These are phyloP conservation scores for Hericium alpestre DNA, from an alignment of 768 basidiomycete genomes.

Conservation along the genomic window DNA sequence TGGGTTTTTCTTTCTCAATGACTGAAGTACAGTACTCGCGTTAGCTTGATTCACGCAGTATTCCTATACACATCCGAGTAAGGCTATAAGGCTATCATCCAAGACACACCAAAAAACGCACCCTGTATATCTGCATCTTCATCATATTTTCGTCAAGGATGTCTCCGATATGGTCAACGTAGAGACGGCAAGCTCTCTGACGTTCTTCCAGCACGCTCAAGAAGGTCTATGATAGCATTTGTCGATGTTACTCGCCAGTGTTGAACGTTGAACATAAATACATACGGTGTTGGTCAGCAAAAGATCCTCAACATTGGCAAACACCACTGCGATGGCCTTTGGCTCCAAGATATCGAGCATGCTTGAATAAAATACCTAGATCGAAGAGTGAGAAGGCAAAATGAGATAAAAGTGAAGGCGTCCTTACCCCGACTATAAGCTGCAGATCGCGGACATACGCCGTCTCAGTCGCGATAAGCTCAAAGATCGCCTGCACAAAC, in stretches of 20 bases:
- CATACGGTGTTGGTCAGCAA: slow-evolving; percentile 74
- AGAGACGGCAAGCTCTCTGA: slow-evolving; percentile 85
- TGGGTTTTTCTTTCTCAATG: slow-evolving; percentile 56
- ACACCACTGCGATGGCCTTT: slow-evolving; percentile 74
- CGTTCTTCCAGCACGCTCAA: slow-evolving; percentile 83
- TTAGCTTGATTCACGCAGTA: slow-evolving; percentile 86
- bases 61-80: slow-evolving; percentile 31
- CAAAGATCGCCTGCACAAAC: slow-evolving; percentile 68
- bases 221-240: slow-evolving; percentile 42
- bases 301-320: slow-evolving; percentile 90
- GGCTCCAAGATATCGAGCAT: slow-evolving; percentile 61
- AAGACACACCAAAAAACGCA: slow-evolving; percentile 16
- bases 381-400: neutral
- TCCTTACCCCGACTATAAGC: slow-evolving; percentile 73
- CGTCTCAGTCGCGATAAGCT: slow-evolving; percentile 83
- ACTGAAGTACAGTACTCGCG: slow-evolving; percentile 68
- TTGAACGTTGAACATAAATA: neutral
- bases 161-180: slow-evolving; percentile 83
- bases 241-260: neutral
- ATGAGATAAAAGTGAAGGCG: neutral
- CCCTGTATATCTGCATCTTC: slow-evolving; percentile 75
- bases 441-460: slow-evolving; percentile 89
- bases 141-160: slow-evolving; percentile 65
- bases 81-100: neutral
- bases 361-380: slow-evolving; percentile 75